Evolutionary conservation across 2,329 filamentous ascomycete species (phyloP), one percentile per base, ranked within the genome.

Genomic region (Nothophaeocryptopus gaeumannii): DNA sequence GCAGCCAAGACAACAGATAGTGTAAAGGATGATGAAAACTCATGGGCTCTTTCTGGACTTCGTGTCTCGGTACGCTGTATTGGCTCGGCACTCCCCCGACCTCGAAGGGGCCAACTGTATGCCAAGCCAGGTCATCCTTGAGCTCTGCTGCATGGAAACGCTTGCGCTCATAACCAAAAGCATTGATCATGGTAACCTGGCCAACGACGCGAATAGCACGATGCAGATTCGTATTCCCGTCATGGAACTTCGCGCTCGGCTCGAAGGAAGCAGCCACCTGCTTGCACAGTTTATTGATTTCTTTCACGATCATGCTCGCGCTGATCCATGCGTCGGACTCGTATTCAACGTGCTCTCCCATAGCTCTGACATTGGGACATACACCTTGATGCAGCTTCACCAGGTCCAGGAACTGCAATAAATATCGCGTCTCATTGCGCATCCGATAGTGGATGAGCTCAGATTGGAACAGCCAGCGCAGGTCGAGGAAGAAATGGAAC

Each of bases 261-360:
- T 83, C 81, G 75, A 96, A 99, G 0, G 93, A 85, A 61, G 95
- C 88, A 0, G 90, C 85, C 50, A 97, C 86, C 62, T 93, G 87
- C 55, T 91, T 81, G 64, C 92, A 96, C 33, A 97, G 80, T 46
- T 89, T 84, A 66, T 97, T 97, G 68, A 99, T 92, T 68, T 99
- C 92, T 43, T 92, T 82, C 42, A 93, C 96, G 50, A 99, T 88
- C 43, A 97, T 78, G 5, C 91, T 96, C 3, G 93, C 92, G 50
- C 89, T 95, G 45, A 99, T 97, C 93, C 93, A 99, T 14, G 89
- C 88, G 71, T 99, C 95, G 2, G 91, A 95, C 70, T 99, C 93
- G 65, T 97, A 99, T 69, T 99, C 95, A 30, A 99, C 88, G 67
- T 99, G 93, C 65, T 97, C 93, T 12, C 91, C 90, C 15, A 96